Conservation (phyloP, 140 eudicot species). For the Anethum foeniculum region DNA sequence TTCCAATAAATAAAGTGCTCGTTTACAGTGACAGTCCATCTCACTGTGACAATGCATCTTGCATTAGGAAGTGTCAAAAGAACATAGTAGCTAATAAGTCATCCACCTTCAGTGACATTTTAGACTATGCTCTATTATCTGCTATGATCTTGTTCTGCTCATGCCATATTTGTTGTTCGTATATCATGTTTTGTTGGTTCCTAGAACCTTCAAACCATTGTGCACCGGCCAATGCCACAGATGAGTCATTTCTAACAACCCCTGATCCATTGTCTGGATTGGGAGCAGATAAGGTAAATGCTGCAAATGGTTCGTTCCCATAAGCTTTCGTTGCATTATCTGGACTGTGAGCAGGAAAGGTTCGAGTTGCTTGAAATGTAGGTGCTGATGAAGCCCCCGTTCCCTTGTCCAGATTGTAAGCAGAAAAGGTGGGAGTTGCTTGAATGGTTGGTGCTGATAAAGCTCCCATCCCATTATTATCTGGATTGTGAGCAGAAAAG, state of each 20-base stretch:
- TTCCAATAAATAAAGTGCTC: background rate
- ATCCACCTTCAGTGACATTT: background rate
- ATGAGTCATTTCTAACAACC: slow-evolving; percentile 25
- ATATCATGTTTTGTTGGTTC: slow-evolving; percentile 33
- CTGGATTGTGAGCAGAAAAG: slow-evolving; percentile 17
- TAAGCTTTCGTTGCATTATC: background rate
- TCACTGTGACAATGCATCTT: background rate
- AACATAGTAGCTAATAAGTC: background rate
- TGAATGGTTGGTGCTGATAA: background rate
- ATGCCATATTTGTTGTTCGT: slow-evolving; percentile 48
- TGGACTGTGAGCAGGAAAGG: background rate
- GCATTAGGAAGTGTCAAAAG: background rate
- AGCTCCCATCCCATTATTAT: background rate
- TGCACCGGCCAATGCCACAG: slow-evolving; percentile 21
- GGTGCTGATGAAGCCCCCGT: slow-evolving; percentile 27
- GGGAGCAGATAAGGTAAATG: background rate
- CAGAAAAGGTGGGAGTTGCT: background rate
- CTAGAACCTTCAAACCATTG: slow-evolving; percentile 16
- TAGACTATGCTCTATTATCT: slow-evolving; percentile 17
- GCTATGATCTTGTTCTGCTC: slow-evolving; percentile 48
- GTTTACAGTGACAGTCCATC: background rate
- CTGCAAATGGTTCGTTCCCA: slow-evolving; percentile 30
- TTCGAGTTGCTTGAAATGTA: slow-evolving; percentile 21
- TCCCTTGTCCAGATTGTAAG: background rate
- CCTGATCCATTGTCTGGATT: background rate